Percentiles rank a stretch among this genome's conserved stretches.
Evolutionary conservation across 176 grass and related monocot genomes (phyloP).

Genomic region (Rhynchospora breviuscula): DNA sequence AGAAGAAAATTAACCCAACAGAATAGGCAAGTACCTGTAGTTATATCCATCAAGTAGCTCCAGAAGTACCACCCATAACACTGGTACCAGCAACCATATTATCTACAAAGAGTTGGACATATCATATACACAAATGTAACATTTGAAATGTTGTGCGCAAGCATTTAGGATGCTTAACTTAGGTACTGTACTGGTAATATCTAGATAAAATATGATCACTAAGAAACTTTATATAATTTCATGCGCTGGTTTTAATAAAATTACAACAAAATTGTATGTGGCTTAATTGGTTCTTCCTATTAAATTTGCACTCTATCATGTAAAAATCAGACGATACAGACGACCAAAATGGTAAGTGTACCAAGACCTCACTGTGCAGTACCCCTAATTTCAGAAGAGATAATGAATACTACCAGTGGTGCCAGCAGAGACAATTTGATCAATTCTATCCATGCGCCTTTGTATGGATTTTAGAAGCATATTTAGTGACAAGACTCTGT

Average conservation of each 20-base stretch:
- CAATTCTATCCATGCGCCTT: slow-evolving; percentile 72
- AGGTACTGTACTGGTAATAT: not conserved
- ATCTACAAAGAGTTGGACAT: slow-evolving; percentile 12
- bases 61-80: not conserved
- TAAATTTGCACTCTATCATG: not conserved
- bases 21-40: not conserved
- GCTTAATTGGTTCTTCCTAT: not conserved
- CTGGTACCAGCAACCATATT: slow-evolving; percentile 9
- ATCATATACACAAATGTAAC: not conserved
- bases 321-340: not conserved
- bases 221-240: not conserved
- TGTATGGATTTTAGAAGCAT: slow-evolving; percentile 83
- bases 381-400: not conserved
- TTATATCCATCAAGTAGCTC: not conserved
- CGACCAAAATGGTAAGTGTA: not conserved
- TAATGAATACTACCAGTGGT: slow-evolving; percentile 34
- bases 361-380: not conserved
- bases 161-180: not conserved
- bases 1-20: not conserved
- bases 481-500: slow-evolving; percentile 73
- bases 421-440: slow-evolving; percentile 65
- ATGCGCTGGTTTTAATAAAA: not conserved
- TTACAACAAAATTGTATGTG: not conserved
- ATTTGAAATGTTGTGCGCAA: not conserved
- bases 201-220: not conserved